Percentiles rank a stretch among this genome's conserved stretches.
Evolutionary conservation across 1,139 yeast genomes (phyloP).

Genomic region (Scheffersomyces illinoinensis): DNA sequence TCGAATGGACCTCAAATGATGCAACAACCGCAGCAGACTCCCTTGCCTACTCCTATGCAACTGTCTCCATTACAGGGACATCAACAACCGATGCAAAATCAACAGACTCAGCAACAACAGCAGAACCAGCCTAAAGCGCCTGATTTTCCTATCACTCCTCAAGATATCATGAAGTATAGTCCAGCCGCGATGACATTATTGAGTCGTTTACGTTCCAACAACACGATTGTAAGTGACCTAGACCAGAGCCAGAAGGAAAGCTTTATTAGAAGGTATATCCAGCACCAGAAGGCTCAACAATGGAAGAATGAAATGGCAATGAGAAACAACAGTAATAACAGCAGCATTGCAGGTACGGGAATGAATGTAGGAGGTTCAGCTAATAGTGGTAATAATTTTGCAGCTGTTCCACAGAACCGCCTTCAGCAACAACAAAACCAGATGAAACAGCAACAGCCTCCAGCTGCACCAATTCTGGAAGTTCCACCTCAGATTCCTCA

Average conservation of each 20-base stretch:
- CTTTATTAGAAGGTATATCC: constrained; percentile 41
- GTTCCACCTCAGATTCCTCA: constrained; percentile 11
- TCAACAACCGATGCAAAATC: constrained; percentile 9
- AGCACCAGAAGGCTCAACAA: constrained; percentile 41
- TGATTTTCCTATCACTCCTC: constrained; percentile 40
- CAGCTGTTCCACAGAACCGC: constrained; percentile 5
- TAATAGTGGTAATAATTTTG: constrained; percentile 1
- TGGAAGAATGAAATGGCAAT: constrained; percentile 34
- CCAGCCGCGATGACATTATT: constrained; percentile 44
- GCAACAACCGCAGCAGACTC: constrained; percentile 1
- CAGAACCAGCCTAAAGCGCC: constrained; percentile 30
- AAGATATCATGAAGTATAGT: constrained; percentile 42
- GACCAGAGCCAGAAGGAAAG: constrained; percentile 40
- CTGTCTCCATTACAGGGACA: constrained; percentile 4
- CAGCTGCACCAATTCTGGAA: not conserved
- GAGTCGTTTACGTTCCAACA: constrained; percentile 38
- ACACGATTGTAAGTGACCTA: constrained; percentile 36
- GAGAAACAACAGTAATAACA: constrained; percentile 8
- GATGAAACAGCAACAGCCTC: constrained; percentile 1
- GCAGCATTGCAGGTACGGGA: constrained; percentile 4
- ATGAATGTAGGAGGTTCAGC: constrained; percentile 3
- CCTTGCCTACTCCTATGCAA: constrained; percentile 1
- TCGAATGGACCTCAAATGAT: constrained; percentile 7
- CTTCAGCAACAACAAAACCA: constrained; percentile 5
- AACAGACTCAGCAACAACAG: constrained; percentile 10